Evolutionary conservation across 2,329 filamentous ascomycete genomes (phyloP), one percentile per base, ranked within the genome.

Genomic region (Coniochaeta prunicola): DNA sequence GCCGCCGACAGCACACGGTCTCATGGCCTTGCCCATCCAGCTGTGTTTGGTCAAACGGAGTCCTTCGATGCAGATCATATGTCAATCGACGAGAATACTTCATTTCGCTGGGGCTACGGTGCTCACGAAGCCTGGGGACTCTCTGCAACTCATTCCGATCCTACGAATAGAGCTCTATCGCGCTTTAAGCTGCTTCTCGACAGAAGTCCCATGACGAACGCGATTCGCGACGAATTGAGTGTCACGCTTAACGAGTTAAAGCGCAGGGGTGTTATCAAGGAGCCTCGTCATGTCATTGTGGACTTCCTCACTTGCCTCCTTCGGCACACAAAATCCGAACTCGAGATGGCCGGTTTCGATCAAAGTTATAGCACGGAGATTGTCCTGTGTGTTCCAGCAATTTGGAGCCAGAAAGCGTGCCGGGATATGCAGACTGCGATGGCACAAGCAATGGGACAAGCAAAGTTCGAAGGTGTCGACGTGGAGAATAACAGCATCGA

Each of bases 221-320:
- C 24, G 19, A 28, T 62, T 28, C 62, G 62, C 24, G 19, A 58
- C 13, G 54, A 40, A 9, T 38, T 63, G 36, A 50, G 13, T 17
- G 33, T 28, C 12, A 58, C 59, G 4, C 28, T 60, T 3, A 8
- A 30, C 28, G 38, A 38, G 24, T 56, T 60, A 33, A 58, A 58
- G 28, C n/a, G 28, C 31, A 55, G 33, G 24, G 50, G 19, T 12
- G 45, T 60, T 50, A 58, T 60, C 48, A 50, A 50, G 30, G 24
- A 58, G 34, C 28, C n/a, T 10, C 56, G 3, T 28, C 36, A 60
- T 53, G 56, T 58, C 36, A 60, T 60, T 28, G 50, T 30, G 17
- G 59, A 60, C 53, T 60, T 56, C 31, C 56, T 60, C n/a, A 56
- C 57, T 50, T 17, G 72, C 72, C 33, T 74, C 69, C 8, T 69